phyloP scores from a whole-genome alignment of 2,329 filamentous ascomycete species.

The Talaromyces sp. region DNA sequence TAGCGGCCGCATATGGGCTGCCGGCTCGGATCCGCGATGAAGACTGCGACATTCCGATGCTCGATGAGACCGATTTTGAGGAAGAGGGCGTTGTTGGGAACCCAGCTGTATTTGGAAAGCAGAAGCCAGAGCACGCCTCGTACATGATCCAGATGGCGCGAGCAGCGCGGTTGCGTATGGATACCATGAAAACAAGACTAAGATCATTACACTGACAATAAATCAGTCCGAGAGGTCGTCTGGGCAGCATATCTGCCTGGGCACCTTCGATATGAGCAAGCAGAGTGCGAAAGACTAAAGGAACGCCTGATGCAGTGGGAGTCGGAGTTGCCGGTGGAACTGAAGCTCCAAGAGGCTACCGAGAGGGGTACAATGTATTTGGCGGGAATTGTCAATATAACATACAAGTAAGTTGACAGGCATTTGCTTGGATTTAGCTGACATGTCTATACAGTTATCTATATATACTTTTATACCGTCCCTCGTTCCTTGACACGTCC shows the following conservation, averaged over 20 bases:
- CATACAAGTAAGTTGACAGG: conserved; percentile 36
- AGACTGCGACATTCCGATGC: conserved; percentile 44
- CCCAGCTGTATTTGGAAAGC: conserved; percentile 25
- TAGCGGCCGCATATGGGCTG: conserved; percentile 41
- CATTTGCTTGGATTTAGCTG: background rate
- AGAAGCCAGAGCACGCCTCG: conserved; percentile 27
- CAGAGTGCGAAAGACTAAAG: conserved; percentile 20
- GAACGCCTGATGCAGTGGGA: conserved; percentile 39
- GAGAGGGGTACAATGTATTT: conserved; percentile 33
- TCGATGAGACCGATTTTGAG: conserved; percentile 34
- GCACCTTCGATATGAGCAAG: conserved; percentile 19
- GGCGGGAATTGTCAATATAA: conserved; percentile 39
- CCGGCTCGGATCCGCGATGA: conserved; percentile 47
- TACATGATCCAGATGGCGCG: conserved; percentile 37
- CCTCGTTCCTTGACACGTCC: conserved; percentile 35
- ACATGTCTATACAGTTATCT: conserved; percentile 31
- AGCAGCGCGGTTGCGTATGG: conserved; percentile 32
- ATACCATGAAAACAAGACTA: background rate
- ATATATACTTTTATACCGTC: conserved; percentile 43
- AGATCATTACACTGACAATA: background rate
- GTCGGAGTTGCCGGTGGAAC: conserved; percentile 27
- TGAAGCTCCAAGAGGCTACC: conserved; percentile 30
- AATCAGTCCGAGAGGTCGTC: conserved; percentile 33
- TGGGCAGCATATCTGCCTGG: conserved; percentile 32
- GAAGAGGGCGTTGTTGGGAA: conserved; percentile 24